Percentiles rank a stretch among this genome's conserved stretches.
Evolutionary conservation across 2,329 filamentous ascomycete genomes (phyloP).

Genomic region (Phyllosticta citribraziliensis): DNA sequence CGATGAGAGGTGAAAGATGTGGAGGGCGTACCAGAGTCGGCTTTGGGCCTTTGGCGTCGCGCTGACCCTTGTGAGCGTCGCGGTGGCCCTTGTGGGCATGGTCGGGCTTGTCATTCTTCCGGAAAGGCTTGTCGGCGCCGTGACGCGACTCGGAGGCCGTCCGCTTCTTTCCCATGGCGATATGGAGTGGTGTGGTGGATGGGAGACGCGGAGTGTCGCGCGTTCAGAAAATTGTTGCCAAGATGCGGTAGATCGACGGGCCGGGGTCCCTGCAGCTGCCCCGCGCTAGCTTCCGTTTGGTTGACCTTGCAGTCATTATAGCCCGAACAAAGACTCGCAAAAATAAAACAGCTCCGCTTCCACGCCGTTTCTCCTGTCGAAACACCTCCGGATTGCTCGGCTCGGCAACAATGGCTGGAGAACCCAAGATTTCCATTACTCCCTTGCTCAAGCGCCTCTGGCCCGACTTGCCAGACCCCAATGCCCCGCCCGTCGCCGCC

Average conservation of each 20-base stretch:
- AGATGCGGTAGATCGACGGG: constrained; percentile 4
- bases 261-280: neutral
- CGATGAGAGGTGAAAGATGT: neutral
- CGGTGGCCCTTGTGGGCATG: constrained; percentile 1
- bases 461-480: constrained; percentile 40
- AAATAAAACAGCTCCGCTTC: neutral
- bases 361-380: neutral
- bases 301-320: neutral
- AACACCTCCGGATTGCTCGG: neutral
- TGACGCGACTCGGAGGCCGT: constrained; percentile 20
- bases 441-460: constrained; percentile 64
- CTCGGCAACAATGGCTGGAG: constrained; percentile 16
- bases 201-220: neutral
- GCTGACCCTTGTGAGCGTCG: neutral
- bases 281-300: neutral
- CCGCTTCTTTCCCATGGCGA: constrained; percentile 26
- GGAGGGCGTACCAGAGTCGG: constrained; percentile 21
- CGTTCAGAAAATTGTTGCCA: constrained; percentile 9
- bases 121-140: constrained; percentile 9
- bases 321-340: neutral
- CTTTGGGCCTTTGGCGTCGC: constrained; percentile 26
- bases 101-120: constrained; percentile 15
- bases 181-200: neutral
- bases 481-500: constrained; percentile 49
- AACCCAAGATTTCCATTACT: constrained; percentile 48